These are phyloP conservation scores for Colletotrichum destructivum DNA, from an alignment of 2,329 filamentous ascomycete species.

Conservation along the genomic window DNA sequence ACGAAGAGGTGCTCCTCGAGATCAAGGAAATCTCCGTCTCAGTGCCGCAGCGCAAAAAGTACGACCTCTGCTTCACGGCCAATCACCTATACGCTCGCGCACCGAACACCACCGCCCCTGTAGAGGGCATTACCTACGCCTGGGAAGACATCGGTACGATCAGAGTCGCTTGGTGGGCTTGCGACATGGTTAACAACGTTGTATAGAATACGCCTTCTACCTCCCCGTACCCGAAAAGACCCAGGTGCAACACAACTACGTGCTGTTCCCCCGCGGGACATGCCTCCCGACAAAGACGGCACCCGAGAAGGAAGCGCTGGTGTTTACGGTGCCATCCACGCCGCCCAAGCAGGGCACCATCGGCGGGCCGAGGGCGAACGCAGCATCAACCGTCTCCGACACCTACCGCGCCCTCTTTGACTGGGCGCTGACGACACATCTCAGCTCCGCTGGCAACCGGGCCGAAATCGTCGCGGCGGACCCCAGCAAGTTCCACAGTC, in stretches of 20 bases:
- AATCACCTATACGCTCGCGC: conserved; percentile 71
- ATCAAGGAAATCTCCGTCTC: conserved; percentile 79
- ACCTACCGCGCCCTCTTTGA: conserved; percentile 72
- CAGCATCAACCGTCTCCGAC: conserved; percentile 70
- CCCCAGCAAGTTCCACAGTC: conserved; percentile 70
- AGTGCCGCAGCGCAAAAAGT: conserved; percentile 78
- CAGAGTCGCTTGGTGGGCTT: not conserved
- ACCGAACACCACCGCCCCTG: conserved; percentile 65
- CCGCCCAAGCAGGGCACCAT: conserved; percentile 74
- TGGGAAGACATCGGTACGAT: conserved; percentile 74
- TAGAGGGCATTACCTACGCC: conserved; percentile 69
- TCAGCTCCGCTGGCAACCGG: conserved; percentile 64
- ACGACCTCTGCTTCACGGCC: conserved; percentile 74
- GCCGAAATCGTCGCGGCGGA: conserved; percentile 68
- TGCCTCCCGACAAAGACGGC: conserved; percentile 66
- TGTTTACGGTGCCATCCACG: conserved; percentile 74
- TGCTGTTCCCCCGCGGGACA: conserved; percentile 72
- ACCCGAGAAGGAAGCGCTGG: conserved; percentile 68
- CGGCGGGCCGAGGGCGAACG: conserved; percentile 63
- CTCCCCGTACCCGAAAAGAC: conserved; percentile 77
- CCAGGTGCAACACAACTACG: conserved; percentile 76
- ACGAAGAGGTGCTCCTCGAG: conserved; percentile 69
- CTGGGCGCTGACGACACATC: conserved; percentile 70
- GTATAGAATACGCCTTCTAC: conserved; percentile 73
- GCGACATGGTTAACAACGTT: not conserved